These are phyloP conservation scores for Paralagenidium karlingii DNA, from an alignment of 352 stramenopile species.

Conservation along the genomic window DNA sequence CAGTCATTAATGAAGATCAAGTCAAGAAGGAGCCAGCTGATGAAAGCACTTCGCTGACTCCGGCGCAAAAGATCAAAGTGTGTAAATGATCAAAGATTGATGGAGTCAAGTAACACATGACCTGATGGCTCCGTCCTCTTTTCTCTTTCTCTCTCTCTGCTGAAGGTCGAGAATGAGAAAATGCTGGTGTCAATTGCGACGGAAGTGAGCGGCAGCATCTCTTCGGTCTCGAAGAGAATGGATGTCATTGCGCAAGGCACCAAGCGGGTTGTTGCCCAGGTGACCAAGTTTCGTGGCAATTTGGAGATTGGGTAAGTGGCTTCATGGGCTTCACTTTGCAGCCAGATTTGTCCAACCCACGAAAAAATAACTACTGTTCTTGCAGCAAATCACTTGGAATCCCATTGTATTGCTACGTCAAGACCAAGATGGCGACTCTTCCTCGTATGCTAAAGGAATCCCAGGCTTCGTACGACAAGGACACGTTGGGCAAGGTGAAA, in stretches of 20 bases:
- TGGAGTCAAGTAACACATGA: constrained; percentile 1
- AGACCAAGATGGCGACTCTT: constrained; percentile 57
- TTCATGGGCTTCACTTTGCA: too few species aligned
- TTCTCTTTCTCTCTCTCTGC: background rate
- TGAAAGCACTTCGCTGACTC: constrained; percentile 1
- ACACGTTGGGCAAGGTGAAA: constrained; percentile 40
- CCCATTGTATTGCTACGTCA: constrained; percentile 65
- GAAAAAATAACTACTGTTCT: too few species aligned
- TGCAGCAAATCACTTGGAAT: constrained; percentile 60
- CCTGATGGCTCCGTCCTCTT: too few species aligned
- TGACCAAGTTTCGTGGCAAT: constrained; percentile 63
- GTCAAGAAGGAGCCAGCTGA: constrained; percentile 13
- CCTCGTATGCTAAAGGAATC: constrained; percentile 67
- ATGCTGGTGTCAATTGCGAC: constrained; percentile 71
- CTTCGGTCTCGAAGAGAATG: constrained; percentile 56
- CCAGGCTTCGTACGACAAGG: constrained; percentile 42
- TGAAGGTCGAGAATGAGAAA: constrained; percentile 64
- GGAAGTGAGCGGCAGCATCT: constrained; percentile 52
- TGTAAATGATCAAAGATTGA: constrained; percentile 14
- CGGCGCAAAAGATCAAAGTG: too few species aligned
- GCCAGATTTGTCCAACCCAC: too few species aligned
- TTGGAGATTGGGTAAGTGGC: constrained; percentile 57
- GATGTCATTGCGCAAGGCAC: constrained; percentile 63
- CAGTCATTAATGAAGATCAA: constrained; percentile 21
- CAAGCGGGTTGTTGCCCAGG: constrained; percentile 54